Evolutionary conservation across 768 basidiomycete genomes (phyloP).

Genomic region (Pulveroboletus sp.): DNA sequence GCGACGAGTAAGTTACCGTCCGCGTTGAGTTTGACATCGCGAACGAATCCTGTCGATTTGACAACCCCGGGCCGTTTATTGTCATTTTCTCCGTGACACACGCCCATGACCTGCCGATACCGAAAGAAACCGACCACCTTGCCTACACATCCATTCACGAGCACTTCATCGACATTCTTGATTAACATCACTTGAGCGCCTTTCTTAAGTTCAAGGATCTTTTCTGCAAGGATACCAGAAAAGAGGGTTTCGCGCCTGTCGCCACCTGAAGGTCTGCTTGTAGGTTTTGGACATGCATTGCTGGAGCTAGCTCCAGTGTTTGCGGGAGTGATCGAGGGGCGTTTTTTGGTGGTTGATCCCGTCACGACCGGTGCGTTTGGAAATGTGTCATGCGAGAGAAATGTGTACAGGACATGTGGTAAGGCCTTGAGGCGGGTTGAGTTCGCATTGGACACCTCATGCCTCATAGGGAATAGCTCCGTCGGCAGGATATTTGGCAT

Average conservation of each 20-base stretch:
- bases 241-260: constrained; percentile 52
- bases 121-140: constrained; percentile 51
- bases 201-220: constrained; percentile 50
- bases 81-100: constrained; percentile 21
- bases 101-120: constrained; percentile 19
- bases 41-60: constrained; percentile 34
- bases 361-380: constrained; percentile 6
- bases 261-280: constrained; percentile 3
- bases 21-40: constrained; percentile 30
- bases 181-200: constrained; percentile 67
- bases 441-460: constrained; percentile 69
- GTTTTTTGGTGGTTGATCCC: constrained; percentile 1
- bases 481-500: constrained; percentile 42
- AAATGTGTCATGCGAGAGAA: constrained; percentile 49
- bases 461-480: constrained; percentile 60
- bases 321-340: not conserved
- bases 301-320: not conserved
- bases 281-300: constrained; percentile 32
- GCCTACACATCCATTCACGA: constrained; percentile 72
- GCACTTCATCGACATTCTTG: constrained; percentile 56
- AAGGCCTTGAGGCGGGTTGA: constrained; percentile 47
- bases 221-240: constrained; percentile 58
- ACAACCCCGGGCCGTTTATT: constrained; percentile 17
- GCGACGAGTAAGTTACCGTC: constrained; percentile 25
- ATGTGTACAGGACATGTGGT: constrained; percentile 39